These are phyloP conservation scores for Xylariaceae sp. DNA, from an alignment of 2,329 filamentous ascomycete genomes.

Conservation along the genomic window DNA sequence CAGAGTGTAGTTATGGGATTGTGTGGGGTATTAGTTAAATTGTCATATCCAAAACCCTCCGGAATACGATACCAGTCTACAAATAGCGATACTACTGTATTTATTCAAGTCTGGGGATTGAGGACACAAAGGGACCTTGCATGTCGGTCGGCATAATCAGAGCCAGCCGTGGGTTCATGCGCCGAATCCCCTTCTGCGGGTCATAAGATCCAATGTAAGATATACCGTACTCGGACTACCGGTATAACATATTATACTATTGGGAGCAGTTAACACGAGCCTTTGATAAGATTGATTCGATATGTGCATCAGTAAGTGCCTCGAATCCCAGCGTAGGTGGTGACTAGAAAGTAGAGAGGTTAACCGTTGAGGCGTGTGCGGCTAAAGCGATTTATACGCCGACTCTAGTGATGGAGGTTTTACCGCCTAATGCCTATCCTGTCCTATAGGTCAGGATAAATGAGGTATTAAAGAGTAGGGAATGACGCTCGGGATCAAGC, in stretches of 20 bases:
- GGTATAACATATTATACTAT: slow-evolving; percentile 12
- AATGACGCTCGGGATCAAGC: slow-evolving; percentile 18
- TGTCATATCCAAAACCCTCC: no score
- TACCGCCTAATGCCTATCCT: no score
- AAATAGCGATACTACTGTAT: slow-evolving; percentile 3
- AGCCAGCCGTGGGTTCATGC: slow-evolving; percentile 17
- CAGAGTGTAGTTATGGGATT: no score
- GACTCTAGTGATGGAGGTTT: background rate
- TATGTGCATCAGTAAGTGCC: background rate
- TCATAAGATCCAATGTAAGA: slow-evolving; percentile 4
- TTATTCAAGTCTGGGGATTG: slow-evolving; percentile 21
- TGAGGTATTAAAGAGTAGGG: slow-evolving; percentile 18
- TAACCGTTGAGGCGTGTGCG: background rate
- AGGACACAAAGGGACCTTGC: slow-evolving; percentile 22
- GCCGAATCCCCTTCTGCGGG: slow-evolving; percentile 16
- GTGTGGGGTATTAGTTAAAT: no score
- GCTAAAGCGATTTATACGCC: slow-evolving; percentile 12
- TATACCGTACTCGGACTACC: slow-evolving; percentile 2
- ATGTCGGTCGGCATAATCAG: slow-evolving; percentile 18
- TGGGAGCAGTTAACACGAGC: slow-evolving; percentile 6
- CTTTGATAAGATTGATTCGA: background rate
- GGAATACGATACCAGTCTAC: background rate
- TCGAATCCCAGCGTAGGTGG: background rate
- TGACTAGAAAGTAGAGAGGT: background rate
- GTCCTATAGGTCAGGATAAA: slow-evolving; percentile 21